phyloP scores from a whole-genome alignment of 2,329 filamentous ascomycete species.

The Fusarium dimerum region DNA sequence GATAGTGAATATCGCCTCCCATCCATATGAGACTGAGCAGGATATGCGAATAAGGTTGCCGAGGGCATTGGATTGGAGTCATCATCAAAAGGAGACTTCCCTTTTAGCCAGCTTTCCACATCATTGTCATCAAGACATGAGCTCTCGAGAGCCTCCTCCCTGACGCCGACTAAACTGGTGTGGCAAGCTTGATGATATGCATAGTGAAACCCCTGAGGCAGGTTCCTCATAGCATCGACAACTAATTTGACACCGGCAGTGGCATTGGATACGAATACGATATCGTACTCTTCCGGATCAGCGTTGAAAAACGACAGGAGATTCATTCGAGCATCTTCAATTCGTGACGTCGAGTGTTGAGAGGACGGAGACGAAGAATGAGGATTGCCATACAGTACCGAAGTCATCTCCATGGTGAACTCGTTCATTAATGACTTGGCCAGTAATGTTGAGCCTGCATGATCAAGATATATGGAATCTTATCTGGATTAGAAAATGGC shows the following conservation, averaged over 20 bases:
- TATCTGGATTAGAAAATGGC: background rate
- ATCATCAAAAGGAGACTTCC: slow-evolving; percentile 32
- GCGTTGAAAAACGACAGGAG: slow-evolving; percentile 79
- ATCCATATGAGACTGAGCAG: slow-evolving; percentile 92
- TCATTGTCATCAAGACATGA: slow-evolving; percentile 67
- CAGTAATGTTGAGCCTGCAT: slow-evolving; percentile 89
- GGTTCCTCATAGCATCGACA: slow-evolving; percentile 71
- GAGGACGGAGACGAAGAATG: slow-evolving; percentile 85
- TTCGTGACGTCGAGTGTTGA: slow-evolving; percentile 69
- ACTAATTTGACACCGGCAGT: slow-evolving; percentile 90
- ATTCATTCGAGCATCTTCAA: slow-evolving; percentile 74
- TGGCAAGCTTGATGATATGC: slow-evolving; percentile 83
- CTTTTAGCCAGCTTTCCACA: slow-evolving; percentile 65
- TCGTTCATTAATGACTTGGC: slow-evolving; percentile 77
- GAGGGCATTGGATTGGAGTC: slow-evolving; percentile 19
- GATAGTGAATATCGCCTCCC: slow-evolving; percentile 71
- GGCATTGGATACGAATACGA: slow-evolving; percentile 90
- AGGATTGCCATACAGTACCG: slow-evolving; percentile 83
- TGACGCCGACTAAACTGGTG: slow-evolving; percentile 81
- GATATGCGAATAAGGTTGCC: slow-evolving; percentile 70
- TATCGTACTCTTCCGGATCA: slow-evolving; percentile 77
- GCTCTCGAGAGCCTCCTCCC: slow-evolving; percentile 68
- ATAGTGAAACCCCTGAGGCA: slow-evolving; percentile 74
- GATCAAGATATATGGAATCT: slow-evolving; percentile 84
- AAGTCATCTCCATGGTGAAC: slow-evolving; percentile 78